Percentiles rank a stretch among this genome's conserved stretches.
Conservation (phyloP, 768 basidiomycete genomes). For the Auricularia sp. region DNA sequence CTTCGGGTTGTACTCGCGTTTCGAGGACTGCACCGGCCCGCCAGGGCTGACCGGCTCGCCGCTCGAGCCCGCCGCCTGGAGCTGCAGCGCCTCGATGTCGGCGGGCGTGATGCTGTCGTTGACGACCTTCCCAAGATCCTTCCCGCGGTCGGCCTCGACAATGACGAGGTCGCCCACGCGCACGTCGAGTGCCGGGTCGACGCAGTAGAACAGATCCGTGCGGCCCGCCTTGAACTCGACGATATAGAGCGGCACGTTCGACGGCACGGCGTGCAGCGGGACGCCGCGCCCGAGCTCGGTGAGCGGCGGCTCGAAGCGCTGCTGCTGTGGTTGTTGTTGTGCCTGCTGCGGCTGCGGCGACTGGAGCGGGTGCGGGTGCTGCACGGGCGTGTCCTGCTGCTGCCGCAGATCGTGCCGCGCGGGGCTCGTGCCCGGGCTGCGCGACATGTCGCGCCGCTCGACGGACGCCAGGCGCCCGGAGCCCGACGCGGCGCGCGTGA, state of each 20-base stretch:
- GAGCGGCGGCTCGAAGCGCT: conserved; percentile 19
- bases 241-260: conserved; percentile 85
- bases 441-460: not conserved
- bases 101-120: conserved; percentile 84
- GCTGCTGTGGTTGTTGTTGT: conserved; percentile 12
- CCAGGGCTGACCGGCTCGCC: conserved; percentile 43
- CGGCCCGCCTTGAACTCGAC: conserved; percentile 97
- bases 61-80: conserved; percentile 49
- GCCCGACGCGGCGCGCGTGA: not conserved
- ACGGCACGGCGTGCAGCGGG: conserved; percentile 71
- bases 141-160: conserved; percentile 92
- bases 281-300: conserved; percentile 79
- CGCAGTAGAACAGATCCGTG: conserved; percentile 88
- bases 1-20: conserved; percentile 96
- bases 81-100: conserved; percentile 87
- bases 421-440: not conserved
- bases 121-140: conserved; percentile 84
- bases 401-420: not conserved
- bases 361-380: conserved; percentile 16
- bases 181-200: conserved; percentile 55
- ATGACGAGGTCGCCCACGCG: conserved; percentile 87
- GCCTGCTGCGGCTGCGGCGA: not conserved
- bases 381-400: conserved; percentile 13
- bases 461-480: not conserved
- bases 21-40: conserved; percentile 33